Evolutionary conservation across 441 rosid species (phyloP).

Genomic region (Pelargonium australe): DNA sequence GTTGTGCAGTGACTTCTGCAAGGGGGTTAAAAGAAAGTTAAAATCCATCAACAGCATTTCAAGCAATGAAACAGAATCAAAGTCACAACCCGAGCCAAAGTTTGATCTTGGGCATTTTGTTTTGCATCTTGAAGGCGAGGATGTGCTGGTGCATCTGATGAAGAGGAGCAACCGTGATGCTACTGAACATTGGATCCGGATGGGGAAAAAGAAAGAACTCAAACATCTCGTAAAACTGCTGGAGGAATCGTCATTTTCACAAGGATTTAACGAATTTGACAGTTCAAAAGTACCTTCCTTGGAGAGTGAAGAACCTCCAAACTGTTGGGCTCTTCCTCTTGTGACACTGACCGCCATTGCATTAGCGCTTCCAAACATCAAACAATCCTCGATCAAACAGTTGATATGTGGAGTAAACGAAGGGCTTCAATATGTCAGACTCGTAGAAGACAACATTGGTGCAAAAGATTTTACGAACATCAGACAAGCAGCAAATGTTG

Average conservation of each 20-base stretch:
- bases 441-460: conserved; percentile 43
- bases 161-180: conserved; percentile 52
- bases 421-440: conserved; percentile 46
- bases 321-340: conserved; percentile 73
- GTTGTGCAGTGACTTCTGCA: conserved; percentile 23
- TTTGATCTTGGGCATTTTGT: conserved; percentile 55
- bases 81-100: conserved; percentile 26
- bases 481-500: conserved; percentile 48
- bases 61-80: conserved; percentile 25
- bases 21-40: conserved; percentile 24
- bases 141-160: conserved; percentile 48
- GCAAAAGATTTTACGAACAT: conserved; percentile 29
- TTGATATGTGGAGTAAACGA: conserved; percentile 48
- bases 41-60: conserved; percentile 21
- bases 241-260: conserved; percentile 37
- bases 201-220: conserved; percentile 55
- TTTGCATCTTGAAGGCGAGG: conserved; percentile 82
- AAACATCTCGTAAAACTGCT: conserved; percentile 47
- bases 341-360: conserved; percentile 67
- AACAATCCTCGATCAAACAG: conserved; percentile 24
- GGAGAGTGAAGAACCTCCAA: conserved; percentile 49
- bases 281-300: conserved; percentile 39
- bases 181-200: conserved; percentile 47
- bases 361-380: conserved; percentile 46
- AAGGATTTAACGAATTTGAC: conserved; percentile 60